phyloP scores from a whole-genome alignment of 176 grass and related monocot species.

The Themeda triandra region DNA sequence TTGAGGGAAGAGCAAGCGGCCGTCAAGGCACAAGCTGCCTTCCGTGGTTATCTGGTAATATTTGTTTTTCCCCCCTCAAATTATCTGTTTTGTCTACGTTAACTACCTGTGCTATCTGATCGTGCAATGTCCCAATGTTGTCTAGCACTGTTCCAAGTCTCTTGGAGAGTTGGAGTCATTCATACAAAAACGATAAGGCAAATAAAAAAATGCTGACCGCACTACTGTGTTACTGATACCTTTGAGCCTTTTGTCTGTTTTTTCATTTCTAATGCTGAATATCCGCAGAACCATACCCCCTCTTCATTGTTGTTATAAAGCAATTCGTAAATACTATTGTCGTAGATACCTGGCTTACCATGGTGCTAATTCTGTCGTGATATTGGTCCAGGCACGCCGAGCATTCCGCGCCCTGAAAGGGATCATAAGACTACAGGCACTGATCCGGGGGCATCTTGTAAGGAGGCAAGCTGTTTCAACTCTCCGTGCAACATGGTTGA shows the following conservation, averaged over 20 bases:
- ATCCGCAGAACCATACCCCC: neutral
- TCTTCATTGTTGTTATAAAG: neutral
- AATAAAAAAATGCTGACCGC: neutral
- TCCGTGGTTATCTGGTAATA: constrained; percentile 82
- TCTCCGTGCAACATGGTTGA: constrained; percentile 59
- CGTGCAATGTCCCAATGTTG: neutral
- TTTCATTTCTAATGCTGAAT: neutral
- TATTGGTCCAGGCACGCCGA: constrained; percentile 62
- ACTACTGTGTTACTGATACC: neutral
- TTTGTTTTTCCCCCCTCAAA: neutral
- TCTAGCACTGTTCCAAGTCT: neutral
- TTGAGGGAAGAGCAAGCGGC: constrained; percentile 72
- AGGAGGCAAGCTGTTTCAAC: constrained; percentile 89
- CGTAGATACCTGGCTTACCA: neutral
- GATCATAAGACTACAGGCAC: constrained; percentile 76
- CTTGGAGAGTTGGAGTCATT: neutral
- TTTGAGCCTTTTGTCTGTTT: neutral
- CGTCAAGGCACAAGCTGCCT: constrained; percentile 79
- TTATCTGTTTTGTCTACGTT: neutral
- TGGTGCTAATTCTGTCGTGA: neutral
- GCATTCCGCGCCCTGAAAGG: constrained; percentile 76
- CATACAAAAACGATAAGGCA: neutral
- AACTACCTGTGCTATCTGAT: neutral
- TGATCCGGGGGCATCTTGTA: constrained; percentile 86
- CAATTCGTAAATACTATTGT: neutral